phyloP scores from a whole-genome alignment of 2,329 filamentous ascomycete genomes.

The Fusarium tanahbumbuense region DNA sequence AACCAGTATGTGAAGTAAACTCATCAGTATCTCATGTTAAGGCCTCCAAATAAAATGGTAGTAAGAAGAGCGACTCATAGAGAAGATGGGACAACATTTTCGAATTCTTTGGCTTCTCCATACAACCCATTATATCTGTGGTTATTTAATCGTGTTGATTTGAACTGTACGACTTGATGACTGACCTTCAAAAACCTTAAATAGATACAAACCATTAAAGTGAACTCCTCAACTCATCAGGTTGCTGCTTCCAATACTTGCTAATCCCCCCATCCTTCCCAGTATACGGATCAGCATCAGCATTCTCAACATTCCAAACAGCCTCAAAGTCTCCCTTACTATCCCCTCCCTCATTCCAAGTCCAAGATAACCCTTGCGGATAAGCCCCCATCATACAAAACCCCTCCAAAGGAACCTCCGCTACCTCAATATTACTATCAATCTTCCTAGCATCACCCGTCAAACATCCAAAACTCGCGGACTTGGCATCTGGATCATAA shows the following conservation, averaged over 20 bases:
- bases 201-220: no score
- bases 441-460: slow-evolving; percentile 14
- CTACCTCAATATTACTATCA: not conserved
- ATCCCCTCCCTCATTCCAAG: slow-evolving; percentile 22
- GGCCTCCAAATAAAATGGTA: no score
- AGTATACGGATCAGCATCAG: slow-evolving; percentile 7
- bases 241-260: not conserved
- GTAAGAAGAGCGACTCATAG: no score
- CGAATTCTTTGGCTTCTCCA: no score
- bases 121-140: not conserved
- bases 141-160: no score
- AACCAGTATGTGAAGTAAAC: no score
- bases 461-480: slow-evolving; percentile 6
- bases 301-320: not conserved
- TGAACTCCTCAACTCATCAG: rapidly evolving
- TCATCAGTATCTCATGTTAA: no score
- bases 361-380: slow-evolving; percentile 10
- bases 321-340: slow-evolving; percentile 4
- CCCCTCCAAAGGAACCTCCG: slow-evolving; percentile 2
- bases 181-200: no score
- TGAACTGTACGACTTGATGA: no score
- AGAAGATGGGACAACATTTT: no score
- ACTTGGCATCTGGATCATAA: not conserved
- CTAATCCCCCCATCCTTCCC: not conserved
- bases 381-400: slow-evolving; percentile 29